Percentiles rank a stretch among this genome's conserved stretches.
Evolutionary conservation across 1,284 basidiomycete genomes (phyloP).

Genomic region (Apiotrichum gamsii): DNA sequence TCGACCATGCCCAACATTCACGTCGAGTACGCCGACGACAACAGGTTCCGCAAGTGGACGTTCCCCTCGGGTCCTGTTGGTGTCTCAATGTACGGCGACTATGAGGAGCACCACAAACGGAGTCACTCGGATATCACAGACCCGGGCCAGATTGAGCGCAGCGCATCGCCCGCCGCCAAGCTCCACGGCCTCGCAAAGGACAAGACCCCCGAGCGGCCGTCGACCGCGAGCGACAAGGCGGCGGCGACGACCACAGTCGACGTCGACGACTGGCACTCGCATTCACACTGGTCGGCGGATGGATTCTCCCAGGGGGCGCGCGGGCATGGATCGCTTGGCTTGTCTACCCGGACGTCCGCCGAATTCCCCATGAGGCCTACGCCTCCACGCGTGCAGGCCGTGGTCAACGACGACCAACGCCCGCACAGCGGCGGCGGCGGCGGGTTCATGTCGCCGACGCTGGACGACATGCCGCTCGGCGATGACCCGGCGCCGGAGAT

Average conservation of each 20-base stretch:
- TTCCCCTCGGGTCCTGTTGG: constrained; percentile 7
- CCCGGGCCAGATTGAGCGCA: not conserved
- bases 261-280: no score
- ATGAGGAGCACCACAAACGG: constrained; percentile 1
- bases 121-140: constrained; percentile 2
- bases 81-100: not conserved
- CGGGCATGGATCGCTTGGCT: no score
- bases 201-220: not conserved
- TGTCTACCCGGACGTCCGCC: constrained; percentile 10
- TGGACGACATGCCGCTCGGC: not conserved
- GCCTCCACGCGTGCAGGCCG: constrained; percentile 3
- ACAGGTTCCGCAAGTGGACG: constrained; percentile 15
- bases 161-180: not conserved
- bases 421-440: not conserved
- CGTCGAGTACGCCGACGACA: constrained; percentile 3
- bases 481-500: constrained; percentile 3
- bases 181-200: not conserved
- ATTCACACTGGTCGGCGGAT: no score
- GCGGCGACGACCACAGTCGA: no score
- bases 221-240: not conserved
- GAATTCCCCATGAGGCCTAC: constrained; percentile 15
- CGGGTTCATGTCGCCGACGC: not conserved
- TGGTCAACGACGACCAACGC: constrained; percentile 1
- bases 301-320: no score
- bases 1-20: not conserved